Percentiles rank a stretch among this genome's conserved stretches.
Evolutionary conservation across 441 rosid genomes (phyloP).

Genomic region (Caryocar brasiliense): DNA sequence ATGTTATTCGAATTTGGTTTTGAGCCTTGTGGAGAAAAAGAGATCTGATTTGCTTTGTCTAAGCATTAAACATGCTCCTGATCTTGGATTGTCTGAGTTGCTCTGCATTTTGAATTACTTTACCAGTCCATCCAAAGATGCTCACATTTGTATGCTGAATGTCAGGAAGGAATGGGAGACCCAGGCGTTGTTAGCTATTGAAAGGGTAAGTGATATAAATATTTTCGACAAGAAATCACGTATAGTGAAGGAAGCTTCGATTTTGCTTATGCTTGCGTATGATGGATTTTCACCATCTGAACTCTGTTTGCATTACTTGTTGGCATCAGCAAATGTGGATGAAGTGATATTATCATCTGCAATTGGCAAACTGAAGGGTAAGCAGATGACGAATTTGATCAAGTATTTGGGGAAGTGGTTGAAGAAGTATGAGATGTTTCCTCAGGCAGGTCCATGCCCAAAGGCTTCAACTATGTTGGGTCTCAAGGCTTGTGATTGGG

Average conservation of each 20-base stretch:
- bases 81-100: constrained; percentile 54
- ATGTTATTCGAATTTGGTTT: constrained; percentile 37
- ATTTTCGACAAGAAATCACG: constrained; percentile 25
- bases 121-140: constrained; percentile 55
- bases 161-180: constrained; percentile 65
- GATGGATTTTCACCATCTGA: constrained; percentile 65
- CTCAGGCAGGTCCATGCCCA: constrained; percentile 70
- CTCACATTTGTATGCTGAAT: constrained; percentile 39
- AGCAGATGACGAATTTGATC: constrained; percentile 55
- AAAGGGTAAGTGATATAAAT: constrained; percentile 26
- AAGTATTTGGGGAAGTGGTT: constrained; percentile 73
- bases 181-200: constrained; percentile 49
- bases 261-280: constrained; percentile 71
- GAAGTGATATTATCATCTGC: constrained; percentile 59
- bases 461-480: constrained; percentile 43
- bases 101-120: constrained; percentile 61
- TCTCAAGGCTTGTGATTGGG: constrained; percentile 60
- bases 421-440: constrained; percentile 70
- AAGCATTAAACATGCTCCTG: constrained; percentile 46
- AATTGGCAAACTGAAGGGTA: constrained; percentile 49
- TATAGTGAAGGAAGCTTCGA: constrained; percentile 54
- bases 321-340: constrained; percentile 46
- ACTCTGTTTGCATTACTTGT: constrained; percentile 70
- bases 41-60: constrained; percentile 60
- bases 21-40: constrained; percentile 40